Conservation (phyloP, 163 green algal species). For the Chlorella variabilis region DNA sequence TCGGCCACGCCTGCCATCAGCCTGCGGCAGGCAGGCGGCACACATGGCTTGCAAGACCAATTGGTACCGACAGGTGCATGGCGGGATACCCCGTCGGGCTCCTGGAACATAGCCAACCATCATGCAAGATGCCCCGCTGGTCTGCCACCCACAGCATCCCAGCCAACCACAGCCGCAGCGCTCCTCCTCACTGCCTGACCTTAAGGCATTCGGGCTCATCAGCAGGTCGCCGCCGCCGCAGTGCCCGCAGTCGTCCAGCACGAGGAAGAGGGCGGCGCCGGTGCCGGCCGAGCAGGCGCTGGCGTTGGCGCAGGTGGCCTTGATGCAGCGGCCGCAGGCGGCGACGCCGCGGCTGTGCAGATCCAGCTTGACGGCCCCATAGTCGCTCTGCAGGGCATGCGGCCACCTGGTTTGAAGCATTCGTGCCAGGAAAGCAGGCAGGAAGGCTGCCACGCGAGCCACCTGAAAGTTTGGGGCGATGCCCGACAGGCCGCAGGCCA, state of each 20-base stretch:
- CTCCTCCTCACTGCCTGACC: too few relatives aligned
- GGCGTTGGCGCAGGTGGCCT: neutral
- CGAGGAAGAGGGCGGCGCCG: neutral
- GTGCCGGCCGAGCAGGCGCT: neutral
- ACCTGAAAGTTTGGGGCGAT: neutral
- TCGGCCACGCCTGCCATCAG: too few relatives aligned
- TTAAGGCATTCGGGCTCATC: neutral
- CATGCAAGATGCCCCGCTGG: too few relatives aligned
- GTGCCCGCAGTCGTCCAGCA: slow-evolving; percentile 11
- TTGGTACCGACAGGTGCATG: too few relatives aligned
- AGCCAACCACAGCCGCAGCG: too few relatives aligned
- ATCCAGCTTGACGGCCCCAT: neutral
- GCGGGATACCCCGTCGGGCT: too few relatives aligned
- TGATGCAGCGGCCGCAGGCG: neutral
- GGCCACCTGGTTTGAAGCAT: neutral
- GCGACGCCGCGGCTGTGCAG: neutral
- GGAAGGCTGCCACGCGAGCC: neutral
- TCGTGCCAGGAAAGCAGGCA: neutral
- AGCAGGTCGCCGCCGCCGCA: neutral
- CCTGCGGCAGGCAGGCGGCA: too few relatives aligned
- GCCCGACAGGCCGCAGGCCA: neutral
- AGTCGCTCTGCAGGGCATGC: neutral
- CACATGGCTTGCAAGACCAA: too few relatives aligned
- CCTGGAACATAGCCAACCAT: too few relatives aligned
- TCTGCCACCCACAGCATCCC: too few relatives aligned